A percentile compares a stretch with the other conserved stretches of the same genome.
These are phyloP conservation scores for Epichloe coenophiala DNA, from an alignment of 2,329 filamentous ascomycete species.

Conservation along the genomic window DNA sequence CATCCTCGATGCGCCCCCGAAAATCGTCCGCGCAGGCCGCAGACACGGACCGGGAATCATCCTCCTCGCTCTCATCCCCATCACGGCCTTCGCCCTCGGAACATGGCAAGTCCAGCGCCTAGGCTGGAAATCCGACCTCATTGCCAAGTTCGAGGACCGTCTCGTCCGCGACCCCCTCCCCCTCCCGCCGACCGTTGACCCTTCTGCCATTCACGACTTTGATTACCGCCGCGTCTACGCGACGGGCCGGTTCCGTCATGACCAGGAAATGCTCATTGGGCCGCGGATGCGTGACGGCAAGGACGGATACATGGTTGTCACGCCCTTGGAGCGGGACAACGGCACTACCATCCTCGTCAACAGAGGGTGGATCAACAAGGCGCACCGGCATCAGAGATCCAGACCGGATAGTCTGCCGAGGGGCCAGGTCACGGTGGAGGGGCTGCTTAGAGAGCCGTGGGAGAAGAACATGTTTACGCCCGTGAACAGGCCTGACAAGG, in stretches of 20 bases:
- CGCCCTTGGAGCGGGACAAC: conserved; percentile 63
- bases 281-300: conserved; percentile 80
- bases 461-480: conserved; percentile 98
- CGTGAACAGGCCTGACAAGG: conserved; percentile 67
- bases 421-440: conserved; percentile 67
- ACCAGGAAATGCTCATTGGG: conserved; percentile 92
- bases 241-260: conserved; percentile 63
- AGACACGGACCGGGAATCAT: conserved; percentile 69
- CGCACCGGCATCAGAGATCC: conserved; percentile 51
- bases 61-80: conserved; percentile 72
- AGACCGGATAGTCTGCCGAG: conserved; percentile 51
- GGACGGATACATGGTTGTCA: conserved; percentile 84
- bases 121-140: conserved; percentile 83
- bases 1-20: conserved; percentile 77
- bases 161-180: conserved; percentile 76
- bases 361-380: conserved; percentile 82
- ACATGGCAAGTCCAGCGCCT: conserved; percentile 93
- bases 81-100: conserved; percentile 81
- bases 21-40: conserved; percentile 61
- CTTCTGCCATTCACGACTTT: conserved; percentile 70
- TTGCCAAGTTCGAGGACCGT: conserved; percentile 85
- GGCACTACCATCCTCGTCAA: conserved; percentile 71
- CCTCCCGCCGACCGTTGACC: conserved; percentile 70
- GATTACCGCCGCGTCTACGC: conserved; percentile 79
- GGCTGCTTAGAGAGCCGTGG: conserved; percentile 75